These are phyloP conservation scores for Ormosia semicastrata DNA, from an alignment of 306 rosid species.

Conservation along the genomic window DNA sequence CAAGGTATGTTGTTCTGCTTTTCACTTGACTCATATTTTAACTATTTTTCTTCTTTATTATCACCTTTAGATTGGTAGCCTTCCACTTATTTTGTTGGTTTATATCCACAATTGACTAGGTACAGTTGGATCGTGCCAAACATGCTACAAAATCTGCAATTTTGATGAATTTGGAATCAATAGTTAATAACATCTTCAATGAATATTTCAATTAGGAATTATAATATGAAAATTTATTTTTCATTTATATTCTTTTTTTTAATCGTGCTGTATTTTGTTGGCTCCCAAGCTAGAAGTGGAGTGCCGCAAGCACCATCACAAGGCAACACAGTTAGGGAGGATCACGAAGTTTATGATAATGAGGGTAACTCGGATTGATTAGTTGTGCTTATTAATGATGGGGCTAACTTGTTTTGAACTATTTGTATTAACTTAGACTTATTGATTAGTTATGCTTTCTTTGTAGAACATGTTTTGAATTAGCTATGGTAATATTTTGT, in stretches of 20 bases:
- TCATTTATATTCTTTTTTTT: neutral
- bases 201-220: neutral
- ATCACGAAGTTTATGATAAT: no score
- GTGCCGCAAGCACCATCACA: no score
- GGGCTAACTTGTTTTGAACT: no score
- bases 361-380: no score
- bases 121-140: slow-evolving; percentile 84
- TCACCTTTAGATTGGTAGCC: slow-evolving; percentile 17
- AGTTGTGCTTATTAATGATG: no score
- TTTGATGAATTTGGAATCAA: slow-evolving; percentile 87
- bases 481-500: no score
- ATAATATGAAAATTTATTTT: neutral
- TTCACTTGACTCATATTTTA: neutral
- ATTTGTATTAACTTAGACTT: no score
- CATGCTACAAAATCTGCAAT: slow-evolving; percentile 84
- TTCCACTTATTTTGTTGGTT: slow-evolving; percentile 9
- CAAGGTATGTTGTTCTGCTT: slow-evolving; percentile 47
- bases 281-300: no score
- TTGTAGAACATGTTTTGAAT: no score
- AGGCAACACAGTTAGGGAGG: no score
- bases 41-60: slow-evolving; percentile 1
- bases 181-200: slow-evolving; percentile 49
- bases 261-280: neutral
- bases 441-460: no score
- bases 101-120: slow-evolving; percentile 63